These are phyloP conservation scores for Antarctomyces pellizariae DNA, from an alignment of 495 filamentous ascomycete genomes.

Conservation along the genomic window DNA sequence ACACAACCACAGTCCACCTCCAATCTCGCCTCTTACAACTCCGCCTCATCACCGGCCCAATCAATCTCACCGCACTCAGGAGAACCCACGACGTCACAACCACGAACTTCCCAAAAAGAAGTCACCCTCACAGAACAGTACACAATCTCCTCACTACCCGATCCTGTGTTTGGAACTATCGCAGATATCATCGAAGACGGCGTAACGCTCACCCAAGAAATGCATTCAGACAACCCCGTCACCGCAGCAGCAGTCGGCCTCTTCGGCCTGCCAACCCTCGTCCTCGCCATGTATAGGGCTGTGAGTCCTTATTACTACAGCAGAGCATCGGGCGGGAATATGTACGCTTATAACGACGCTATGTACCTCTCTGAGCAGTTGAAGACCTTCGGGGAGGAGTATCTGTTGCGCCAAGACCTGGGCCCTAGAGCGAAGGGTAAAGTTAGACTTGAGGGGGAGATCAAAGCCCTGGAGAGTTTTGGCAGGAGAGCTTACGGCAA, in stretches of 20 bases:
- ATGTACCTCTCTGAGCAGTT: conserved; percentile 52
- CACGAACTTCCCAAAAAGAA: conserved; percentile 21
- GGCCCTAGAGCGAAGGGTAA: conserved; percentile 23
- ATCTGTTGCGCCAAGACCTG: conserved; percentile 21
- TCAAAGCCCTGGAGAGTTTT: conserved; percentile 49
- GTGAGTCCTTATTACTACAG: conserved; percentile 62
- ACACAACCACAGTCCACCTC: too few species aligned
- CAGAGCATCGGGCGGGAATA: conserved; percentile 41
- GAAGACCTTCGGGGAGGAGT: conserved; percentile 29
- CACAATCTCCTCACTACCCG: conserved; percentile 66
- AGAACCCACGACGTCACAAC: conserved; percentile 13
- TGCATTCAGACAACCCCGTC: conserved; percentile 30
- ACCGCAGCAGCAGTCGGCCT: conserved; percentile 51
- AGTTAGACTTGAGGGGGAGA: conserved; percentile 42
- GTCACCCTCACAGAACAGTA: conserved; percentile 71
- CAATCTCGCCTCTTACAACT: too few species aligned
- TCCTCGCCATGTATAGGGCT: conserved; percentile 80
- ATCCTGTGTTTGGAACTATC: conserved; percentile 48
- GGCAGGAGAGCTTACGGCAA: conserved; percentile 65
- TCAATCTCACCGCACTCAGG: conserved; percentile 13
- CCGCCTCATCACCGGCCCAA: too few species aligned
- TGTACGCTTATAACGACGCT: conserved; percentile 89
- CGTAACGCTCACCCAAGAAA: conserved; percentile 28
- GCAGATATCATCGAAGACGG: conserved; percentile 45
- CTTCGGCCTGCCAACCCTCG: conserved; percentile 57